A percentile compares a stretch with the other conserved stretches of the same genome.
Conservation (phyloP, 2,329 filamentous ascomycete genomes). For the Trichoderma guizhouense region DNA sequence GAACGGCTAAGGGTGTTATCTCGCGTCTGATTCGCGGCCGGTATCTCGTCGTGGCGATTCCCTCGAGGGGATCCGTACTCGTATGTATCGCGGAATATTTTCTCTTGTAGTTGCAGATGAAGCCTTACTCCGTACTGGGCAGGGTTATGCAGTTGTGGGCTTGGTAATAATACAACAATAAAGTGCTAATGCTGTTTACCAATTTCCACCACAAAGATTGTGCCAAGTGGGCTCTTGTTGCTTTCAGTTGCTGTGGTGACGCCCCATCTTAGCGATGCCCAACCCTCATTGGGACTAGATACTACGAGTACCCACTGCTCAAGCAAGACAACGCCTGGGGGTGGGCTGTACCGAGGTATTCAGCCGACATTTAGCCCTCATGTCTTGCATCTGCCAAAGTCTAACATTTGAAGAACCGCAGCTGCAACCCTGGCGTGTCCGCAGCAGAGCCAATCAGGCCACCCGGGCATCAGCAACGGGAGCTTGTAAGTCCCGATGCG, state of each 20-base stretch:
- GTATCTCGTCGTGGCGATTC: background rate
- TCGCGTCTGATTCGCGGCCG: background rate
- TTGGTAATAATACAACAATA: slow-evolving; percentile 4
- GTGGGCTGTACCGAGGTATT: background rate
- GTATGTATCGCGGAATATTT: background rate
- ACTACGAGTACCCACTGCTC: background rate
- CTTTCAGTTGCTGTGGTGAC: slow-evolving; percentile 26
- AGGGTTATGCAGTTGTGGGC: slow-evolving; percentile 9
- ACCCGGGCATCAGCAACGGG: background rate
- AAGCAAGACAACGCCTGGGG: background rate
- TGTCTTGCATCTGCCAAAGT: background rate
- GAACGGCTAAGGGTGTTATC: background rate
- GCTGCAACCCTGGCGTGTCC: slow-evolving; percentile 16
- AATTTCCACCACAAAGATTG: slow-evolving; percentile 22
- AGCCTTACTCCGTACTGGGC: slow-evolving; percentile 2
- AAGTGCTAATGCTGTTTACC: slow-evolving; percentile 26
- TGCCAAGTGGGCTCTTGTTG: slow-evolving; percentile 22
- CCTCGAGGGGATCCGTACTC: background rate
- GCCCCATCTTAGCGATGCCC: slow-evolving; percentile 24
- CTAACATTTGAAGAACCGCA: background rate
- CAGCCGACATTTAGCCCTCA: background rate
- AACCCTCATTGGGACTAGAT: background rate
- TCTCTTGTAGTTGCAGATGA: background rate
- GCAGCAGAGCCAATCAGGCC: slow-evolving; percentile 18
- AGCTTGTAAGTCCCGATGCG: slow-evolving; percentile 1